Base-by-base conservation (phyloP, 2,329 filamentous ascomycete species). In the Juglanconis oblonga region DNA sequence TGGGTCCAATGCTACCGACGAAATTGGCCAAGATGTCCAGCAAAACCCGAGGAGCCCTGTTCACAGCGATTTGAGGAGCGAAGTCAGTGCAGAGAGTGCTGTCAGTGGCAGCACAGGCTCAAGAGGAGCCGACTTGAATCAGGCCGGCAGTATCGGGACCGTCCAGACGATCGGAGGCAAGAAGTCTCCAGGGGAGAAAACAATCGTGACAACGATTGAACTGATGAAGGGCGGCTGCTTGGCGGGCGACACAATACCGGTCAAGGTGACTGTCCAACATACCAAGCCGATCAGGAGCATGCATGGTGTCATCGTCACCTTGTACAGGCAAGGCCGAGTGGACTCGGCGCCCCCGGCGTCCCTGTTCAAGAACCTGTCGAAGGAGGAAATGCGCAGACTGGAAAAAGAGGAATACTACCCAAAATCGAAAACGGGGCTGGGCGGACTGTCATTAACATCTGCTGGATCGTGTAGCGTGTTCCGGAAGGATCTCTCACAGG, bases 381-480 rank as follows among this genome's bases (percentile, higher is more conserved):
- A 85, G 62, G 87, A 89, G 63, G 77, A 81, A n/a, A 84, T 85
- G 10, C 87, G 86, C 67, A 87, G 86, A 68, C 76, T 86, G 14
- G 87, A 92, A 62, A 91, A 89, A 67, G 90, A 94, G 66, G 91
- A 96, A 62, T 91, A 89, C 68, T 96, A 93, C 70, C 92, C 93
- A 4, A 91, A 88, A 68, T 97, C 92, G 2, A 87, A 89, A 62
- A 96, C 92, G 1, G 93, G 92, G 0, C 82, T 97, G 7, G 91
- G 90, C 14, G 93, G 93, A 0, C 79, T 98, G 33, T 96, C 93
- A 1, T 80, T 98, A 45, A 91, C 91, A 1, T 95, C 92, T 1
- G 90, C 90, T 6, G 89, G 91, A 42, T 93, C 92, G 2, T 94
- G 87, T 71, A 95, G 93, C 72, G 84, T 95, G n/a, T 98, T 97